Percentiles rank a stretch among this genome's conserved stretches.
Conservation (phyloP, 305 asterid species). For the Fraxinus sp. region DNA sequence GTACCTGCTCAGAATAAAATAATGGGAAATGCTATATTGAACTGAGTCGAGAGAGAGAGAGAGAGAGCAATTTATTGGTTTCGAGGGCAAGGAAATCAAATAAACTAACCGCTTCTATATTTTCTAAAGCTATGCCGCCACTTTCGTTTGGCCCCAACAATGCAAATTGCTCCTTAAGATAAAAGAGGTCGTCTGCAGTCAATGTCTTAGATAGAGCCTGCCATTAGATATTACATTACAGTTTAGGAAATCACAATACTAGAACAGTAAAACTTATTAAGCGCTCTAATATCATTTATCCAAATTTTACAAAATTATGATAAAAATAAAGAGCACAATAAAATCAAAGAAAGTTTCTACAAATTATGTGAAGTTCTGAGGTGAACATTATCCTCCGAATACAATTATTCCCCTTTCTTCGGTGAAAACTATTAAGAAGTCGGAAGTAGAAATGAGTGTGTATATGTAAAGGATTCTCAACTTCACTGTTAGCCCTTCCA, state of each 20-base stretch:
- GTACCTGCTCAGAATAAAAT: slow-evolving; percentile 30
- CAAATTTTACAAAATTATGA: background rate
- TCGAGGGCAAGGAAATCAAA: background rate
- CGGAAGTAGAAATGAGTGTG: background rate
- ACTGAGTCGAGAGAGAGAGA: background rate
- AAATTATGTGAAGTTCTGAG: background rate
- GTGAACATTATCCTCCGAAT: background rate
- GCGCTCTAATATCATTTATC: background rate
- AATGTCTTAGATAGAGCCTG: slow-evolving; percentile 70
- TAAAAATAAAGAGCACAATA: background rate
- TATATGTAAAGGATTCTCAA: background rate
- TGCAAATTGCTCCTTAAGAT: slow-evolving; percentile 55
- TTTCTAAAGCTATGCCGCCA: slow-evolving; percentile 52
- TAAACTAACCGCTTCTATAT: slow-evolving; percentile 47
- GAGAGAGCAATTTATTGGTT: background rate
- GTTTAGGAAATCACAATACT: background rate
- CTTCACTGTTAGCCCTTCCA: background rate
- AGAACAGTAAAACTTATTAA: background rate
- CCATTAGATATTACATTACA: background rate
- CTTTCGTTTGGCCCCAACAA: slow-evolving; percentile 52
- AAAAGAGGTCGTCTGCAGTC: slow-evolving; percentile 52
- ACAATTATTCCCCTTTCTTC: background rate
- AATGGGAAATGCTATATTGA: slow-evolving; percentile 9
- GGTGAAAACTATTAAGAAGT: background rate
- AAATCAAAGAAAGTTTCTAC: background rate